Evolutionary conservation across 164 flowering plant species (phyloP), one percentile per base, ranked within the genome.

Genomic region (Stephania cephalantha): DNA sequence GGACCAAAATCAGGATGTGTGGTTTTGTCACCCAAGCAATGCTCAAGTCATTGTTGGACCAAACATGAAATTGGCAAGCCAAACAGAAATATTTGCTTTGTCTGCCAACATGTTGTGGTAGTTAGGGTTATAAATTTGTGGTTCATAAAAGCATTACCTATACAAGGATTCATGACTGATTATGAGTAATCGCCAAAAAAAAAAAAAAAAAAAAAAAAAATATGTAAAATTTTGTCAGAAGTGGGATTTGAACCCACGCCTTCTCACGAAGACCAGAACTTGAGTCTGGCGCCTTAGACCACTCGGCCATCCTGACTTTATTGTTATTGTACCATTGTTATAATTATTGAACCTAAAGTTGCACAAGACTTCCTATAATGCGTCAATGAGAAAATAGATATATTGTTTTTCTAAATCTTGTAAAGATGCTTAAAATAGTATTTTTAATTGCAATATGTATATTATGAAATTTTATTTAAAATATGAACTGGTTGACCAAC

Each of bases 221-320:
- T 5, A 7, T 10, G 29, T 9, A 0, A 25, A 25, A 25, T 4
- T 25, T 29, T 79, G 80, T 87, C 87, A 87, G 88, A 85, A 84
- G 92, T 91, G 94, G 85, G 88, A 82, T 86, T 87, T 86, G 88
- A 87, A 84, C 89, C 89, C 88, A 85, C 86, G 90, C 87, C 85
- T 81, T 83, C 88, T 84, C 69, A 3, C 85, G 90, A 87, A 74
- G 89, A 91, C 94, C 93, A 91, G 91, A 91, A 90, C 93, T 90
- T 90, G 93, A 91, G 93, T 90, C 92, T 91, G 93, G 90, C 93
- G 90, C 92, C 92, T 90, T 91, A 90, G 93, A 91, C 93, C 93
- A 87, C 93, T 90, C 91, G 92, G 89, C 91, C 90, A 89, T 86
- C 89, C 90, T 89, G 91, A 91, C 90, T 25, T 25, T 25, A 0